Base-by-base conservation (phyloP, 148 eudicot genomes). In the Cornus florida region DNA sequence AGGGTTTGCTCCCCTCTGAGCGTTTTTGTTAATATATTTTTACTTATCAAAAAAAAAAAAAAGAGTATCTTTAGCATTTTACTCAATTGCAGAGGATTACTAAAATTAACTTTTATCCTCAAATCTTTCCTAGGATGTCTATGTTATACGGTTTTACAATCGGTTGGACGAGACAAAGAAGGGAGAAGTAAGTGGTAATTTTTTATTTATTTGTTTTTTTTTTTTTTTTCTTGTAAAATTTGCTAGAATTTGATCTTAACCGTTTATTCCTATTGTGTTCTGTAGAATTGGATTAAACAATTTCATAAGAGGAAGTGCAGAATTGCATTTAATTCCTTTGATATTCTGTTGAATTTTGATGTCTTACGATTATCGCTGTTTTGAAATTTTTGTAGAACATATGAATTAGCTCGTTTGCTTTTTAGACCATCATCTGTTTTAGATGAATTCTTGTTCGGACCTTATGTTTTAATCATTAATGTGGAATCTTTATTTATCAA, bases 101-200 rank as follows among this genome's bases (percentile, higher is more conserved):
- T 41, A 74, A 19, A 20, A 14, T 75, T 75, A 24, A 70, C 56
- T 24, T 13, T 48, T 23, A 7, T 57, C 56, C 71, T 64, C 12
- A 77, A 39, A 69, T 50, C 72, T 75, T 69, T 81, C 77, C 7
- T 83, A 97, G 99, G 99, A 97, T 83, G 64, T 90, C 53, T 92
- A 92, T 87, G 98, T 91, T 84, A 87, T 97, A 78, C 90, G 93
- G 83, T 92, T 97, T 86, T 91, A 87, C 92, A 97, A 90, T 84
- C 98, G 98, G 48, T 74, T 97, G 87, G 99, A 97, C 82, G 95
- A 91, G 78, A 75, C 94, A 13, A 90, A 88, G 81, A 97, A 89
- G 92, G 99, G 99, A 56, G 98, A 97, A 89, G 99, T 97, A 86
- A 86, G 98, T 86, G 70, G 66, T 56, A n/a, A 67, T 48, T 78